phyloP scores from a whole-genome alignment of 1,284 basidiomycete species.

The Boletellus deceptivus region DNA sequence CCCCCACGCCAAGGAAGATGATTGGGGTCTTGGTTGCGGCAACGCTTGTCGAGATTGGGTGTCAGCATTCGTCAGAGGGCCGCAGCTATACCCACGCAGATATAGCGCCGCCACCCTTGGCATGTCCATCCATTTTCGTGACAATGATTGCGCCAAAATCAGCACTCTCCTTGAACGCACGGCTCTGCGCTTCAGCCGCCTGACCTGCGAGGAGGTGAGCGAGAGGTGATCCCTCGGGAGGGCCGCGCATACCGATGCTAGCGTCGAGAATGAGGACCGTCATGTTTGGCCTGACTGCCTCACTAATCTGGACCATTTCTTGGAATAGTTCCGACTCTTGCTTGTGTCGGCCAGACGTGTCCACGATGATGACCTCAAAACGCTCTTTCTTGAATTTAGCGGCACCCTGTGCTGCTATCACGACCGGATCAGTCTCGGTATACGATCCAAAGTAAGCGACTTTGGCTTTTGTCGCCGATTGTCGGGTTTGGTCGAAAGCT shows the following conservation, averaged over 20 bases:
- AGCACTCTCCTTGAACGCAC: slow-evolving; percentile 97
- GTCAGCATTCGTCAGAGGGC: slow-evolving; percentile 9
- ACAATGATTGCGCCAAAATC: slow-evolving; percentile 99
- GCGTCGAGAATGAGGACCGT: slow-evolving; percentile 88
- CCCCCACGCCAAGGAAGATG: slow-evolving; percentile 97
- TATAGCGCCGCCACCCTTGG: slow-evolving; percentile 98
- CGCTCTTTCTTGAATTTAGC: slow-evolving; percentile 96
- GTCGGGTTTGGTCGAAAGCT: slow-evolving; percentile 97
- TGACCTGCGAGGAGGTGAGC: slow-evolving; percentile 63
- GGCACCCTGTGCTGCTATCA: slow-evolving; percentile 93
- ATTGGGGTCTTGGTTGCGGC: slow-evolving; percentile 99
- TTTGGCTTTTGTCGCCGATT: slow-evolving; percentile 95
- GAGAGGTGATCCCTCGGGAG: neutral
- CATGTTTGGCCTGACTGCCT: slow-evolving; percentile 93
- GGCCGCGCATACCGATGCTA: slow-evolving; percentile 60
- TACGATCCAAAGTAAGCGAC: slow-evolving; percentile 99
- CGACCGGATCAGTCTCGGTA: slow-evolving; percentile 97
- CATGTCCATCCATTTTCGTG: slow-evolving; percentile 99
- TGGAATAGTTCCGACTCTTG: slow-evolving; percentile 97
- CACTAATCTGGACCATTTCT: slow-evolving; percentile 97
- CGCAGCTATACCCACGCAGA: slow-evolving; percentile 73
- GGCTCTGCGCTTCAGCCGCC: slow-evolving; percentile 94
- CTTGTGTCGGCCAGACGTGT: slow-evolving; percentile 96
- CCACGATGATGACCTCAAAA: slow-evolving; percentile 99
- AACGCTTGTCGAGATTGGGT: slow-evolving; percentile 55